Base-by-base conservation (phyloP, 1,284 basidiomycete species). In the Ustilago crameri region DNA sequence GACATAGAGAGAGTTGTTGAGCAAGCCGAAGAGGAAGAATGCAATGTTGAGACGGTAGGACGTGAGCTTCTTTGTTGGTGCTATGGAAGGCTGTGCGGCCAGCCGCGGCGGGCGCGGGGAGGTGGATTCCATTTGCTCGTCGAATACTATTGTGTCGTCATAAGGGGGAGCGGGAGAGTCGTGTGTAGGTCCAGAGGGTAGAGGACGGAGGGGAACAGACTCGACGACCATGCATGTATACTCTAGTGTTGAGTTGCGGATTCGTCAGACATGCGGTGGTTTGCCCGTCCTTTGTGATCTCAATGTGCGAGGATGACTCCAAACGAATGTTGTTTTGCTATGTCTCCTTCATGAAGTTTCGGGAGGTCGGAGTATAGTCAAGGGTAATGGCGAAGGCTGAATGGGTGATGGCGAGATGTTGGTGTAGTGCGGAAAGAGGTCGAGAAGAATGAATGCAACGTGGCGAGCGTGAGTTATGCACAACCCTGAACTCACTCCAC, bases 1-100 rank as follows among this genome's bases (percentile, higher is more conserved):
- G 34, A 98, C 95, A 84, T 98, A 96, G 49, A 75, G 64, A 20
- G 70, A 77, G 59, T 85, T 85, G 72, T 85, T 85, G 38, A 84
- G 75, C 30, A 84, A 74, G 8, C 83, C 84, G n/a, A 84, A 74
- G 9, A 76, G 46, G 59, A 84, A 84, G 70, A 84, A 84, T 2
- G 71, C 67, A 3, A 44, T 26, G 48, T 72, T 67, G 53, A 75
- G 72, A 8, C 66, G 59, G 23, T 49, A 52, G 1, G 67, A 70
- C 17, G 41, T 53, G 26, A 26, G 50, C 18, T 64, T 64, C 18
- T 42, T 35, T 15, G 40, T 5, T 15, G 26, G 5, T n/a, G 24
- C 26, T 9, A 12, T 2, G 32, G 10, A 9, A 0, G 38, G 23
- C 1, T 26, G 22, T 26, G n/a, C 3, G 9, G 37, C 24, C 43